Base-by-base conservation (phyloP, 1,139 yeast species). In the Geotrichum restrictum region DNA sequence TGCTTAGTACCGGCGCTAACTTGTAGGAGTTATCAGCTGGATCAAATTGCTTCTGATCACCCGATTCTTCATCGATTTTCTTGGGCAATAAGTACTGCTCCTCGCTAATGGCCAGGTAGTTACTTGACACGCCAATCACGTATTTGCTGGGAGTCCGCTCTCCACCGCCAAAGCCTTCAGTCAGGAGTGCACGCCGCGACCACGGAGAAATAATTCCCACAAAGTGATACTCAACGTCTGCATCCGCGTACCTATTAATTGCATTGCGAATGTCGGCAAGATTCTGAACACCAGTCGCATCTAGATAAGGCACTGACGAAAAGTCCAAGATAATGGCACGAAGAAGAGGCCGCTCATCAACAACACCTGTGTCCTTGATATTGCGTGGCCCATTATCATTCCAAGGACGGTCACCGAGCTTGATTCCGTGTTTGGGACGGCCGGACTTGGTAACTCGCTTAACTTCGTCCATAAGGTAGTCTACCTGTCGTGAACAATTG, bases 141-240 rank as follows among this genome's bases (percentile, higher is more conserved):
- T 37, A 21, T 21, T 37, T 37, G 41, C 27, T 37, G 31, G 51
- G 51, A 16, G 39, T 2, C 7, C 29, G 29, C 29, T 24, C 29
- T 61, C 62, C 76, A 39, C 79, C 74, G 49, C 96, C 97, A 70
- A 89, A 89, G 1, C 95, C 95, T 54, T 85, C 83, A 60, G 82
- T 80, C 47, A 85, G 67, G 60, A 91, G 76, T 8, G 84, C 88
- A 62, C 94, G 78, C 64, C 88, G 80, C 53, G 87, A 79, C 97
- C 97, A 89, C 8, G 93, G 89, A 53, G 88, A 83, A 52, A 85
- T 72, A 39, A 91, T 81, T 24, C 96, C 95, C 13, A 88, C 81
- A 66, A 91, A 89, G 68, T 91, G 97, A 71, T 83, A 83, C 69
- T 89, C 96, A 53, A 88, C 93, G 60, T 86, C 91, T 56, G 85